Base-by-base conservation (phyloP, 2,329 filamentous ascomycete genomes). In the Monosporascus sp. region DNA sequence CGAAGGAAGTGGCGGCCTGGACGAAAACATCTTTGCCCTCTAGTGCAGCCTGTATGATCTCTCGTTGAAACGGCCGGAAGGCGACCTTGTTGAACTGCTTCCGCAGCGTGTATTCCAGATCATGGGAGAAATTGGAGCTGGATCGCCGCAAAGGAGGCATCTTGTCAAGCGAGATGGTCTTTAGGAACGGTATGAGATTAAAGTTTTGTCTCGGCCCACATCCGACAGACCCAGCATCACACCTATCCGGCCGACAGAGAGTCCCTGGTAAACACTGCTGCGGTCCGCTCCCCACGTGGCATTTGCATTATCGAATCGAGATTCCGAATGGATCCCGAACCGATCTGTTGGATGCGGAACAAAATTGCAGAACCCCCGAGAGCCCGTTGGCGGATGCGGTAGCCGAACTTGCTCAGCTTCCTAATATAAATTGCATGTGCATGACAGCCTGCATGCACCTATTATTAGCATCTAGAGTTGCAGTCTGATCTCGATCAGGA, bases 1-100 rank as follows among this genome's bases (percentile, higher is more conserved):
- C 93, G 69, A 97, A 97, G 9, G 87, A 90, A 3, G 89, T 92
- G 51, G 89, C 89, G 47, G 93, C 93, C 71, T 97, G 93, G 1
- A 97, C 81, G 66, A 96, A 97, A 44, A 97, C 88, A 85, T 97
- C 93, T 58, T 92, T 80, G 17, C 90, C 88, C 52, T 88, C 83
- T 8, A 97, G 78, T 3, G 89, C 89, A 7, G 90, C 88, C 54
- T 81, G 78, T 52, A 97, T 93, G 53, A 97, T 91, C 65, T 97
- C 91, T 55, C 89, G 84, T 67, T 97, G 93, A 38, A 89, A 76
- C 11, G 91, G 91, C 62, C 91, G 63, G 52, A 70, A 88, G 22
- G 74, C 70, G 18, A 73, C 71, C 63, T 88, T 88, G 51, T 79
- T 80, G 69, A 88, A 88, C 35, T 86, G 83, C 38, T 79, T 75